A percentile compares a stretch with the other conserved stretches of the same genome.
Evolutionary conservation across 2,329 filamentous ascomycete genomes (phyloP).

Genomic region (Cladosporium sp.): DNA sequence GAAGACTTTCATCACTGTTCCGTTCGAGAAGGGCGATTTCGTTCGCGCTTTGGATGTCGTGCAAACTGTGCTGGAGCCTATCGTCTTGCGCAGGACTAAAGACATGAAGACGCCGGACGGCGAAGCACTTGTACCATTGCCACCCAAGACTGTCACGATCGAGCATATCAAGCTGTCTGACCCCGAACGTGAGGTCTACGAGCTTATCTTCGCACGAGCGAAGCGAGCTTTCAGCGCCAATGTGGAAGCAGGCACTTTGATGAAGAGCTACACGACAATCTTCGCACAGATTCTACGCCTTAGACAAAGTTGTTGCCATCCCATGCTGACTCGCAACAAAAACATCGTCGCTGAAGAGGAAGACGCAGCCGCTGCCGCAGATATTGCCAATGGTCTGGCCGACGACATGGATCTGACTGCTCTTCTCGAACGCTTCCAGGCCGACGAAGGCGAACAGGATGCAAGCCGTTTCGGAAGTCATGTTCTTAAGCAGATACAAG

Average conservation of each 20-base stretch:
- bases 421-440: slow-evolving; percentile 80
- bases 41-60: slow-evolving; percentile 93
- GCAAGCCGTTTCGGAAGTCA: slow-evolving; percentile 80
- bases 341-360: slow-evolving; percentile 85
- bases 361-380: slow-evolving; percentile 74
- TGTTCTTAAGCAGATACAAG: slow-evolving; percentile 86
- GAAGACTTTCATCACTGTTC: slow-evolving; percentile 97
- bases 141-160: slow-evolving; percentile 78
- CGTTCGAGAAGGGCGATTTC: slow-evolving; percentile 94
- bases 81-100: slow-evolving; percentile 94
- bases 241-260: slow-evolving; percentile 84
- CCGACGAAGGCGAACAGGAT: slow-evolving; percentile 56
- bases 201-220: slow-evolving; percentile 81
- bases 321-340: slow-evolving; percentile 82
- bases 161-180: slow-evolving; percentile 84
- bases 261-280: slow-evolving; percentile 96
- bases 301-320: slow-evolving; percentile 92
- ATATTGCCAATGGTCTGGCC: slow-evolving; percentile 76
- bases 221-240: slow-evolving; percentile 84
- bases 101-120: slow-evolving; percentile 96
- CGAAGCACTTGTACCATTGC: slow-evolving; percentile 76
- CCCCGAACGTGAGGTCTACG: slow-evolving; percentile 86
- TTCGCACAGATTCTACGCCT: slow-evolving; percentile 94
- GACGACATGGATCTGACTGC: slow-evolving; percentile 96
- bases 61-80: slow-evolving; percentile 90